These are phyloP conservation scores for Stentor roeselii DNA, from an alignment of 73 alveolate species.

Conservation along the genomic window DNA sequence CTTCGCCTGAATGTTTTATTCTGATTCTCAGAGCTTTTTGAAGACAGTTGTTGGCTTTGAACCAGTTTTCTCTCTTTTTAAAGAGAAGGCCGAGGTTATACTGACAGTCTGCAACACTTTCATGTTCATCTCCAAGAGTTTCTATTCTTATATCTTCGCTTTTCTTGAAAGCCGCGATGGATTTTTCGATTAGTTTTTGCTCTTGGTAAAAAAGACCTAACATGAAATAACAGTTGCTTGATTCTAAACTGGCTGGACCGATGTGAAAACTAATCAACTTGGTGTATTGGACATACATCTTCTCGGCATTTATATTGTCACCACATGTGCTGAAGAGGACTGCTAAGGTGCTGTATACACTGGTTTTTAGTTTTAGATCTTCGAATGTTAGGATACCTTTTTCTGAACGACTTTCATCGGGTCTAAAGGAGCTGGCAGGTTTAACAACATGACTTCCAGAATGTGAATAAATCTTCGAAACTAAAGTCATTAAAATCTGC, in stretches of 20 bases:
- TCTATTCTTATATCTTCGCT: constrained; percentile 7
- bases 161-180: background rate
- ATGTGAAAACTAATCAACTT: background rate
- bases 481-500: background rate
- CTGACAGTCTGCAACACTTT: constrained; percentile 26
- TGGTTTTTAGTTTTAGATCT: background rate
- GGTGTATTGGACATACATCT: constrained; percentile 28
- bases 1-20: background rate
- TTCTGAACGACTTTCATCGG: constrained; percentile 1
- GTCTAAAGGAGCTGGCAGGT: background rate
- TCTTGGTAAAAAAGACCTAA: constrained; percentile 14
- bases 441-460: constrained; percentile 14
- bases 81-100: constrained; percentile 14
- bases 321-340: constrained; percentile 26
- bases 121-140: background rate
- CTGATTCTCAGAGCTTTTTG: constrained; percentile 11
- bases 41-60: background rate
- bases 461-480: background rate
- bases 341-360: constrained; percentile 8
- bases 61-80: constrained; percentile 18
- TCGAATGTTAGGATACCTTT: background rate
- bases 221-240: constrained; percentile 10
- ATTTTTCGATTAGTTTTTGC: constrained; percentile 1
- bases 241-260: constrained; percentile 2
- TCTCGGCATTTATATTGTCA: constrained; percentile 13